These are phyloP conservation scores for Ophiostoma tasmaniense DNA, from an alignment of 2,329 filamentous ascomycete genomes.

Conservation along the genomic window DNA sequence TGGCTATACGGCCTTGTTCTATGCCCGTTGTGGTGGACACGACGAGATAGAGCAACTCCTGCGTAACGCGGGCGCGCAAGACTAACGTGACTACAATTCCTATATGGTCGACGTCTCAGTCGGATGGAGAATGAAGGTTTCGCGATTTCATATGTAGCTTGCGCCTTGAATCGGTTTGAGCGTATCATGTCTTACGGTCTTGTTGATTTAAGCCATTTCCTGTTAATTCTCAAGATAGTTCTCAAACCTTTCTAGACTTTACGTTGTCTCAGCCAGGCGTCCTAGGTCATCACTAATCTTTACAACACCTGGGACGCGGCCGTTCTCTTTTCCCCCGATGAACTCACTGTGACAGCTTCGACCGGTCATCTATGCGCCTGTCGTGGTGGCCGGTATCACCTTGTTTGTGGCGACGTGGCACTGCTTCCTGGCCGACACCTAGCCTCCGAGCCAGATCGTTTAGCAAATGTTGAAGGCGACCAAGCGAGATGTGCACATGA, in stretches of 20 bases:
- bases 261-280: slow-evolving; percentile 14
- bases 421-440: slow-evolving; percentile 12
- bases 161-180: no score
- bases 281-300: slow-evolving; percentile 12
- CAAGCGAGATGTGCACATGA: background rate
- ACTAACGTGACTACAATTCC: no score
- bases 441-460: slow-evolving; percentile 17
- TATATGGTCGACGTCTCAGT: no score
- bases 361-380: slow-evolving; percentile 19
- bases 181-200: no score
- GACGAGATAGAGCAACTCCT: no score
- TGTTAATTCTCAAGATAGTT: slow-evolving; percentile 13
- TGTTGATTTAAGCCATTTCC: no score
- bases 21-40: no score
- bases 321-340: slow-evolving; percentile 16
- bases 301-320: slow-evolving; percentile 17
- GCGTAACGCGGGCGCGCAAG: no score
- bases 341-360: slow-evolving; percentile 11
- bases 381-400: slow-evolving; percentile 17
- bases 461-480: slow-evolving; percentile 10
- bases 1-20: no score
- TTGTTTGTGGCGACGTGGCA: slow-evolving; percentile 16
- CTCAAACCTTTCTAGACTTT: slow-evolving; percentile 15
- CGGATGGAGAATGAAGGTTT: no score
- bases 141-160: no score